phyloP scores from a whole-genome alignment of 768 basidiomycete species.

The Boletus patriciae region DNA sequence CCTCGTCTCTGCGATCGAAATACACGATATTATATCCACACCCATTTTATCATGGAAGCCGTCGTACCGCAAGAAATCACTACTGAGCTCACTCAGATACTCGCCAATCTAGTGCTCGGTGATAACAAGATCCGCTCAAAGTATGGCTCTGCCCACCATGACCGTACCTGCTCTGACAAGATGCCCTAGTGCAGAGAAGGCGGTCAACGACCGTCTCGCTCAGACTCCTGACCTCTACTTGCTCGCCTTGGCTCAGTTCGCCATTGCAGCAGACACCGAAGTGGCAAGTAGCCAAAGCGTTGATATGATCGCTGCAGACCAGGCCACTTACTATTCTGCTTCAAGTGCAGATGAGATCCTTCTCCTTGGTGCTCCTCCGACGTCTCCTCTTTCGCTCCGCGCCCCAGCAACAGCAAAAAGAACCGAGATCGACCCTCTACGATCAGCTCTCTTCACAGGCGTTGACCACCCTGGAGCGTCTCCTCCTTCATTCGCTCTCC shows the following conservation, averaged over 20 bases:
- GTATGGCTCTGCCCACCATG: conserved; percentile 34
- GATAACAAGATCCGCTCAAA: conserved; percentile 80
- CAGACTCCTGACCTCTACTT: conserved; percentile 79
- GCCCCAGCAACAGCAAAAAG: conserved; percentile 36
- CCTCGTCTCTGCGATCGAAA: conserved; percentile 2
- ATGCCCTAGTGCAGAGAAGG: conserved; percentile 63
- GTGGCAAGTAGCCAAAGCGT: conserved; percentile 51
- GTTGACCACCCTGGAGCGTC: conserved; percentile 65
- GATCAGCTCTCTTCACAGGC: conserved; percentile 72
- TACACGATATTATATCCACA: neutral
- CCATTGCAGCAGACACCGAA: conserved; percentile 73
- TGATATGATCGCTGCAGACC: neutral
- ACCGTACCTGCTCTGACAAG: conserved; percentile 8
- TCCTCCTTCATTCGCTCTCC: conserved; percentile 66
- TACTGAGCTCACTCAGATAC: conserved; percentile 75
- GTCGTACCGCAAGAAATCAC: conserved; percentile 63
- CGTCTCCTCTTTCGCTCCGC: conserved; percentile 72
- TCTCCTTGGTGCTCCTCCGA: conserved; percentile 77
- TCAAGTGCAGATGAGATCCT: conserved; percentile 71
- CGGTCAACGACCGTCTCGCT: conserved; percentile 76
- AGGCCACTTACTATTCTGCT: conserved; percentile 8
- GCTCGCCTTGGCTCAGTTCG: conserved; percentile 76
- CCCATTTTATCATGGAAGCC: conserved; percentile 27
- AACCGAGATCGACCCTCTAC: conserved; percentile 60
- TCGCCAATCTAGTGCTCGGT: conserved; percentile 80